phyloP scores from a whole-genome alignment of 1,284 basidiomycete species.

The Cerioporus squamosus region DNA sequence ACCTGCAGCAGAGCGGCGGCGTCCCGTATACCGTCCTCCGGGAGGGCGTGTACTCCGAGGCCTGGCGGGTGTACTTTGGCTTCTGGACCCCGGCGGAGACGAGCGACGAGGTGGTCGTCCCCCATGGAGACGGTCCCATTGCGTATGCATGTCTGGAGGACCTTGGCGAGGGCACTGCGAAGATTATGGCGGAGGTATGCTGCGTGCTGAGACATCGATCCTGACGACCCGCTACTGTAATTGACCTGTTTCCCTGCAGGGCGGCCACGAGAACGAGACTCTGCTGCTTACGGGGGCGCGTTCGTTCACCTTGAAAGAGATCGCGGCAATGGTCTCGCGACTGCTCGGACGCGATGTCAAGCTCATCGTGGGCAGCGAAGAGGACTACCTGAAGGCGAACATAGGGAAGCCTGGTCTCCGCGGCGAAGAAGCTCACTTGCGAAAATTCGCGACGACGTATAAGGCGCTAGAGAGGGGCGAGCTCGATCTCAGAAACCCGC shows the following conservation, averaged over 20 bases:
- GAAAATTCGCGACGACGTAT: conserved; percentile 36
- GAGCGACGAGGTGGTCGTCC: conserved; percentile 29
- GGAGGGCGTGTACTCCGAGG: conserved; percentile 45
- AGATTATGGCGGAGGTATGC: conserved; percentile 30
- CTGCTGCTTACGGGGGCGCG: conserved; percentile 22
- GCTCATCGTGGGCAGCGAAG: conserved; percentile 28
- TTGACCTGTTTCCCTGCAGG: too few species aligned
- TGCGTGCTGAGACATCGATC: too few species aligned
- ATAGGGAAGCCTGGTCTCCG: background rate
- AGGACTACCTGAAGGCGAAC: conserved; percentile 32
- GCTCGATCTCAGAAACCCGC: conserved; percentile 31
- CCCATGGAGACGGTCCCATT: conserved; percentile 34
- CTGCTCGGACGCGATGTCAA: conserved; percentile 28
- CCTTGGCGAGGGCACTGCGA: conserved; percentile 38
- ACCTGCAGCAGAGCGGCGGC: conserved; percentile 37
- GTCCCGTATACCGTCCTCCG: conserved; percentile 40
- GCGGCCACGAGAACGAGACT: too few species aligned
- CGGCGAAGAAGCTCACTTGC: conserved; percentile 31
- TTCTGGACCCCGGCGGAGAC: conserved; percentile 28
- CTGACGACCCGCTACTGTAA: too few species aligned
- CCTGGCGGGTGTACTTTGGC: conserved; percentile 41
- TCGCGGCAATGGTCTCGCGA: conserved; percentile 28
- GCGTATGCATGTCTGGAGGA: conserved; percentile 37
- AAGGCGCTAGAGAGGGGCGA: conserved; percentile 32
- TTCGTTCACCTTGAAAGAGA: conserved; percentile 28